A percentile compares a stretch with the other conserved stretches of the same genome.
phyloP scores from a whole-genome alignment of 345 rosid species.

The Cardamine resedifolia region DNA sequence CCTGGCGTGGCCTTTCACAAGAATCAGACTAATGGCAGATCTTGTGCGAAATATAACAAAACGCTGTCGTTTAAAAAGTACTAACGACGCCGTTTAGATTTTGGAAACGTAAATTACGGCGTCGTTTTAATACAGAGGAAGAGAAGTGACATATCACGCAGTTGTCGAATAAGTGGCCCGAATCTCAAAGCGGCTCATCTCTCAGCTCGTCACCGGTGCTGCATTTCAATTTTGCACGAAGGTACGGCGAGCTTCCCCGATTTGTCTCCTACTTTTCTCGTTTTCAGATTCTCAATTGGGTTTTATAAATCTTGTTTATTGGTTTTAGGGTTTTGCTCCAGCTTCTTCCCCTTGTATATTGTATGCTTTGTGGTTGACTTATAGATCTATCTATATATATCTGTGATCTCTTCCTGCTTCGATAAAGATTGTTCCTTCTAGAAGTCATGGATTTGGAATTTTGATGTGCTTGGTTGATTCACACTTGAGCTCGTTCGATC shows the following conservation, averaged over 20 bases:
- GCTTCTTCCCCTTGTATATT: not conserved
- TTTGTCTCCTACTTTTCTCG: not conserved
- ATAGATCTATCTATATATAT: constrained; percentile 13
- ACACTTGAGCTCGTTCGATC: constrained; percentile 19
- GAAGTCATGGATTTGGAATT: not conserved
- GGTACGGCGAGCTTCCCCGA: constrained; percentile 18
- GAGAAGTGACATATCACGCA: constrained; percentile 11
- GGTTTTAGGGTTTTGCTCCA: not conserved
- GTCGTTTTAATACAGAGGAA: not conserved
- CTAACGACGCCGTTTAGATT: not conserved
- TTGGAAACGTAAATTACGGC: not conserved
- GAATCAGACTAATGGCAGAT: not conserved
- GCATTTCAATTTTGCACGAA: constrained; percentile 12
- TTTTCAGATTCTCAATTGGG: constrained; percentile 15
- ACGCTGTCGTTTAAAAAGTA: not conserved
- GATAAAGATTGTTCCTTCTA: not conserved
- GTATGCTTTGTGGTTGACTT: constrained; percentile 32
- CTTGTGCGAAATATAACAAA: not conserved
- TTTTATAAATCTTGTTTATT: not conserved
- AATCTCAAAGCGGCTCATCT: constrained; percentile 31
- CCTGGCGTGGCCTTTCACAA: not conserved
- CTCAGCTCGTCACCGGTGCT: constrained; percentile 22
- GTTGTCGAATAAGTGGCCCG: constrained; percentile 22
- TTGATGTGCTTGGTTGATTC: constrained; percentile 21
- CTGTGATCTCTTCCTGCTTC: constrained; percentile 19